Percentiles rank a stretch among this genome's conserved stretches.
These are phyloP conservation scores for Fusarium penzigii DNA, from an alignment of 2,329 filamentous ascomycete genomes.

Conservation along the genomic window DNA sequence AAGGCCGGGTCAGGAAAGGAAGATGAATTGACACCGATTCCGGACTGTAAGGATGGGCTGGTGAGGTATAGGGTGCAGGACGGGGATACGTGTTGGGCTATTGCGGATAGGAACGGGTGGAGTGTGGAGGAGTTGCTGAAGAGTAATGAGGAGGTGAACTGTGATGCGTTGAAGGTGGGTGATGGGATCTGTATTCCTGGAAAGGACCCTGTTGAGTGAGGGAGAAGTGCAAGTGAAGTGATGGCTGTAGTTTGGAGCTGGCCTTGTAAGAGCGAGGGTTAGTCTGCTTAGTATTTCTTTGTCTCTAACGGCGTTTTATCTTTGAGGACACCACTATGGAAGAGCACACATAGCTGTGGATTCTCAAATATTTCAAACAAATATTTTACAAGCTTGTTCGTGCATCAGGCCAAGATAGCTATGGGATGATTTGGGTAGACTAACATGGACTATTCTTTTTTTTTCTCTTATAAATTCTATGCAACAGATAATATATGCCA, in stretches of 20 bases:
- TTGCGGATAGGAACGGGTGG: constrained; percentile 45
- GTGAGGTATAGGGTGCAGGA: constrained; percentile 41
- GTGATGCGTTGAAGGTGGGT: constrained; percentile 46
- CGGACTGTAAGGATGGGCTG: constrained; percentile 33
- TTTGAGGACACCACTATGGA: too few relatives aligned
- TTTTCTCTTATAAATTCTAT: too few relatives aligned
- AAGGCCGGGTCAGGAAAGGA: constrained; percentile 23
- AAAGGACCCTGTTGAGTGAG: not conserved
- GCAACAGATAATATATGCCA: too few relatives aligned
- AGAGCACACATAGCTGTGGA: too few relatives aligned
- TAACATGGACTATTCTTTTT: too few relatives aligned
- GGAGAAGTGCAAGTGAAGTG: not conserved
- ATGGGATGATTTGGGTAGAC: too few relatives aligned
- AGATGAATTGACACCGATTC: constrained; percentile 10
- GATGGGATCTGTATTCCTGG: constrained; percentile 47
- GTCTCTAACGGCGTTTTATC: too few relatives aligned
- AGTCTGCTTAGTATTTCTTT: too few relatives aligned
- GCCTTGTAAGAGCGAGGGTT: not conserved
- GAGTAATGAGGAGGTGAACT: constrained; percentile 49
- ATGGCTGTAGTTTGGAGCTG: not conserved
- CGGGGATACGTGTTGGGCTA: constrained; percentile 56
- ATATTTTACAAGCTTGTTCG: too few relatives aligned
- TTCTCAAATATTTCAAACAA: too few relatives aligned
- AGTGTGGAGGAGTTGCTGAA: constrained; percentile 47
- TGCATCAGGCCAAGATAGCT: too few relatives aligned